These are phyloP conservation scores for Leptosphaerulina australis DNA, from an alignment of 2,329 filamentous ascomycete genomes.

Conservation along the genomic window DNA sequence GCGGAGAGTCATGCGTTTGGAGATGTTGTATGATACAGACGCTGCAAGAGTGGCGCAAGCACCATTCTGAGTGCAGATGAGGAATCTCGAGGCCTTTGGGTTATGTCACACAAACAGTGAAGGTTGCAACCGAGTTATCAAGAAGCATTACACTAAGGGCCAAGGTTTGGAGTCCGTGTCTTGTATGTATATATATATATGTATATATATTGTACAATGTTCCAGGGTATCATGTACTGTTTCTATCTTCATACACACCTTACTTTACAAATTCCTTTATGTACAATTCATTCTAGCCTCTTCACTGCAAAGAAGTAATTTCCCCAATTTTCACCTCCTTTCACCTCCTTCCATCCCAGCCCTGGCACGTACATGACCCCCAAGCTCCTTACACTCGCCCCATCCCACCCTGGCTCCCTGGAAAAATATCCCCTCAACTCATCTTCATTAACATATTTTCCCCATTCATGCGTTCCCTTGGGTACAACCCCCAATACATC, in stretches of 20 bases:
- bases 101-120: neutral
- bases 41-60: neutral
- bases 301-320: conserved; percentile 96
- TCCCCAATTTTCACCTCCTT: conserved; percentile 80
- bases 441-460: conserved; percentile 87
- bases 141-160: too few species aligned
- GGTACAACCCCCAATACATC: conserved; percentile 87
- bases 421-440: conserved; percentile 66
- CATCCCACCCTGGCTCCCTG: conserved; percentile 50
- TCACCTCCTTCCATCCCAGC: conserved; percentile 84
- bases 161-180: conserved; percentile 16
- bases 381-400: conserved; percentile 64
- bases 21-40: neutral
- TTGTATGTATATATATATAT: conserved; percentile 1
- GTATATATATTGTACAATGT: conserved; percentile 28
- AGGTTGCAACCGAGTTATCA: too few species aligned
- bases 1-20: too few species aligned
- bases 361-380: conserved; percentile 92
- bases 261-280: too few species aligned
- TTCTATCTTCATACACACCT: conserved; percentile 1
- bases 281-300: conserved; percentile 27
- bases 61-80: neutral
- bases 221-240: conserved; percentile 33
- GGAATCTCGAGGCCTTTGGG: too few species aligned
- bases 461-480: conserved; percentile 92